These are phyloP conservation scores for Stramenopiles sp. DNA, from an alignment of 352 stramenopile genomes.

Conservation along the genomic window DNA sequence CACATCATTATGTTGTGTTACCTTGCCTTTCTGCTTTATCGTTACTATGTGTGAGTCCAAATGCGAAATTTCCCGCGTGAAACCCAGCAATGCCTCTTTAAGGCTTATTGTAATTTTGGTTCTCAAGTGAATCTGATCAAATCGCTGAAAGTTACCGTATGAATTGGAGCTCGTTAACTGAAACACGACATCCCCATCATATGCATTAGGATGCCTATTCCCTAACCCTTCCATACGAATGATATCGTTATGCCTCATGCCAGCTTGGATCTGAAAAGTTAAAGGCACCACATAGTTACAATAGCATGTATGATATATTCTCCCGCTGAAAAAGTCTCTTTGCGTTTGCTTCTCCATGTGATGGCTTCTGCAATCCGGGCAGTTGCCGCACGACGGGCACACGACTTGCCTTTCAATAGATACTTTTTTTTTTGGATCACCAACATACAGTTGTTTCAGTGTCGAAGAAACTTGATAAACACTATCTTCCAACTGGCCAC, in stretches of 20 bases:
- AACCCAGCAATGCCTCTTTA: slow-evolving; percentile 78
- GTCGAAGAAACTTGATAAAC: not conserved
- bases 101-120: slow-evolving; percentile 82
- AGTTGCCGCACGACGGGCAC: not conserved
- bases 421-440: not conserved
- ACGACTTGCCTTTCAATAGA: not conserved
- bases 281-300: not conserved
- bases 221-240: not conserved
- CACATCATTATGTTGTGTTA: slow-evolving; percentile 75
- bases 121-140: slow-evolving; percentile 45
- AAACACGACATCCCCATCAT: not conserved
- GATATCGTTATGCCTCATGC: not conserved
- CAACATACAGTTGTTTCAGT: not conserved
- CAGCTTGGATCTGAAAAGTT: not conserved
- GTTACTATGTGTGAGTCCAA: slow-evolving; percentile 71
- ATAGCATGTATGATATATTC: not conserved
- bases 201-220: not conserved
- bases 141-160: not conserved
- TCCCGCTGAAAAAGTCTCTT: not conserved
- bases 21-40: slow-evolving; percentile 45
- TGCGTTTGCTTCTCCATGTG: not conserved
- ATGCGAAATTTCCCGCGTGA: slow-evolving; percentile 66
- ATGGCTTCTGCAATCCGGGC: not conserved
- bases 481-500: not conserved
- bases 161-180: not conserved